A percentile compares a stretch with the other conserved stretches of the same genome.
Conservation (phyloP, 257 asterid genomes). For the Solanum pimpinellifolium region DNA sequence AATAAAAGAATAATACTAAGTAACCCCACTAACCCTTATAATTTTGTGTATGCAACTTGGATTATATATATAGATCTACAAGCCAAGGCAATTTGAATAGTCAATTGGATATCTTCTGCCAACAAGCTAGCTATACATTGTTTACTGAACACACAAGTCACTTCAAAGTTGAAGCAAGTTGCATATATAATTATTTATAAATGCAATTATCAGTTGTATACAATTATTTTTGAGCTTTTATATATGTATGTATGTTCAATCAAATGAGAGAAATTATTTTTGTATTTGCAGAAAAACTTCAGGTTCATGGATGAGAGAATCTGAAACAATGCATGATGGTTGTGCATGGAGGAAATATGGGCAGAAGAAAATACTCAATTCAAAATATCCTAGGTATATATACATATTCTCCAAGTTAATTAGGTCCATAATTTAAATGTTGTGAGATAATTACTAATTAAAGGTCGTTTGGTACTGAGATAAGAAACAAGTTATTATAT, state of each 20-base stretch:
- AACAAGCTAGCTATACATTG: neutral
- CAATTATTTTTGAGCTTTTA: neutral
- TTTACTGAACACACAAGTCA: neutral
- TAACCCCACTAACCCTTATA: neutral
- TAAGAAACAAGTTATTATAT: too few species aligned
- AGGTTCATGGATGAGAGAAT: conserved; percentile 16
- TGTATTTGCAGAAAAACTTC: conserved; percentile 25
- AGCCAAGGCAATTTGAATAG: neutral
- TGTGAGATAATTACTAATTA: too few species aligned
- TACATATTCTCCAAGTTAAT: neutral
- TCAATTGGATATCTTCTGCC: neutral
- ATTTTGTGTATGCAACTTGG: neutral
- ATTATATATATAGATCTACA: neutral
- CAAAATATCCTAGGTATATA: conserved; percentile 50
- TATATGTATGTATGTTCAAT: neutral
- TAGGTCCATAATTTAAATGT: neutral
- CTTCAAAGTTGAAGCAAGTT: neutral
- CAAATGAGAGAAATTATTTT: neutral
- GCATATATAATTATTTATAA: neutral
- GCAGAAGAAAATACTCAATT: conserved; percentile 46
- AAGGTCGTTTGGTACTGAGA: too few species aligned
- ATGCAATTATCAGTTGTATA: neutral
- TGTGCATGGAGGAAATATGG: conserved; percentile 85
- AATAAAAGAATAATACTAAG: neutral
- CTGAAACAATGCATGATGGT: conserved; percentile 37